Base-by-base conservation (phyloP, 1,139 yeast genomes). In the Torulaspora globosa region DNA sequence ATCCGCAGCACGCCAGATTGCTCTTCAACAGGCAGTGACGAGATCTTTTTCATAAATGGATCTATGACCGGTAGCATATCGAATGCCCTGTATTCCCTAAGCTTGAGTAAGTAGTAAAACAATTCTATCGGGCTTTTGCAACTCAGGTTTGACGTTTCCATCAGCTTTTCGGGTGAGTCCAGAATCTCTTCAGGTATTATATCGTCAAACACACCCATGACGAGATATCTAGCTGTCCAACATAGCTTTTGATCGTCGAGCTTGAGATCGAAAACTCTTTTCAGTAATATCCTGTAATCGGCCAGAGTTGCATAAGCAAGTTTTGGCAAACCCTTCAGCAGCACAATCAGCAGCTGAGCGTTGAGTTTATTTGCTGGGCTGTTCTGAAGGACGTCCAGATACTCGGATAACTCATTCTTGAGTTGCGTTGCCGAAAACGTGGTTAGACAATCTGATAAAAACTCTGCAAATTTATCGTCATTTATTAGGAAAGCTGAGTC, bases 351-450 rank as follows among this genome's bases (percentile, higher is more conserved):
- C 12, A 53, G 36, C 4, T 34, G 29, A 3, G 48, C 28, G 1
- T 48, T 34, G 21, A 48, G 23, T 12, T 27, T 11, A 27, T 49
- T 36, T 3, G 40, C 26, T 2, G 42, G 15, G 11, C 47, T 48
- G 12, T 15, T 24, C 14, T 44, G 43, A 3, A 58, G 39, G 11
- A 28, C 38, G 6, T 55, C 53, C 2, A 59, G 42, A 11, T 50
- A 33, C 9, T 44, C 46, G 11, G 49, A 31, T 7, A 62, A 32
- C 3, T 45, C 16, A 1, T 45, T 42, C 8, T 43, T 52, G 37
- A 81, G 51, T 56, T 81, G 86, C 9, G 67, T 63, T 1, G 68
- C 58, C 0, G 88, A 78, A 29, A 82, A 62, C 1, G 69, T 63
- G 5, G 69, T 55, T 0, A 80, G 57, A 19, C 70, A 63, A 1